phyloP scores from a whole-genome alignment of 2,329 filamentous ascomycete species.

The Ceratocystis smalleyi region DNA sequence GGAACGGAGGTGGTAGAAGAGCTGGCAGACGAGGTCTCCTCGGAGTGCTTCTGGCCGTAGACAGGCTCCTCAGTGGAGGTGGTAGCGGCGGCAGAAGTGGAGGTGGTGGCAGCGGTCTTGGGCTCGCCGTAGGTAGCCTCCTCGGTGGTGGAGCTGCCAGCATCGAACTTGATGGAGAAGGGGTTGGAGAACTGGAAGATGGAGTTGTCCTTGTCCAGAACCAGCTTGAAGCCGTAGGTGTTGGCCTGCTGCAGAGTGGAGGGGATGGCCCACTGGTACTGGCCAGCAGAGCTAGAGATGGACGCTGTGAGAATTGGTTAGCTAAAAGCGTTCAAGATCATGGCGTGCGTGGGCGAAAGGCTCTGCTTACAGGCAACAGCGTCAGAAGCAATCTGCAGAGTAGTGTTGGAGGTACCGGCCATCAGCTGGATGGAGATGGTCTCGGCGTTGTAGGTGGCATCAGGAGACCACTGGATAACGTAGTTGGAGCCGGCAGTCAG shows the following conservation, averaged over 20 bases:
- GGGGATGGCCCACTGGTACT: constrained; percentile 37
- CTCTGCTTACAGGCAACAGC: constrained; percentile 35
- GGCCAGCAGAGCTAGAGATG: constrained; percentile 31
- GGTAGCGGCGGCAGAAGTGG: constrained; percentile 20
- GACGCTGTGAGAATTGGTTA: constrained; percentile 25
- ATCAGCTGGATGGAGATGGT: constrained; percentile 39
- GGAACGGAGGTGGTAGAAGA: constrained; percentile 20
- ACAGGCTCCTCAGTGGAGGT: background rate
- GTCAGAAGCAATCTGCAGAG: constrained; percentile 24
- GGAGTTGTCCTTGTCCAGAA: constrained; percentile 30
- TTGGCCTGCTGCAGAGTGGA: constrained; percentile 29
- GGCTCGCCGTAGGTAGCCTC: constrained; percentile 20
- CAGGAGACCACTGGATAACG: constrained; percentile 35
- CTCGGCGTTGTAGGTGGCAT: constrained; percentile 28
- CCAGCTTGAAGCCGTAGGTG: constrained; percentile 44
- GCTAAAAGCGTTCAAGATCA: background rate
- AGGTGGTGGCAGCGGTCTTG: constrained; percentile 18
- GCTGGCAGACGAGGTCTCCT: constrained; percentile 17
- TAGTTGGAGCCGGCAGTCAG: constrained; percentile 35
- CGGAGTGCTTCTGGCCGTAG: background rate
- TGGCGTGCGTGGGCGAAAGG: background rate
- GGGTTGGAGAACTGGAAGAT: constrained; percentile 49
- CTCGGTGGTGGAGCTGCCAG: constrained; percentile 16
- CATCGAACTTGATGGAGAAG: constrained; percentile 35
- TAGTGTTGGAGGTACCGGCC: constrained; percentile 32